phyloP scores from a whole-genome alignment of 116 monocot species.

The Papilionanthe hybrid region DNA sequence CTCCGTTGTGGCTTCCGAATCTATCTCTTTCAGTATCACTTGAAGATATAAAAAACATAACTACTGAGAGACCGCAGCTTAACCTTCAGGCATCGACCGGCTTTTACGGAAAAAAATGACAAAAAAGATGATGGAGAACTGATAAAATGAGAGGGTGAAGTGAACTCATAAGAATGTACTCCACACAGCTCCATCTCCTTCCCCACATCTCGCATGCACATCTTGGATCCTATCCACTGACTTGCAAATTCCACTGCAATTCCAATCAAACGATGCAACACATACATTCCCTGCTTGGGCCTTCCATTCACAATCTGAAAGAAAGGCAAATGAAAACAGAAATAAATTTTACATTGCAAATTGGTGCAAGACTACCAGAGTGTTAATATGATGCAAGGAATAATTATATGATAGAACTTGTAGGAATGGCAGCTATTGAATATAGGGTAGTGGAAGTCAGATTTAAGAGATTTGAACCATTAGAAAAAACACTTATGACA shows the following conservation, averaged over 20 bases:
- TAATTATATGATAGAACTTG: not conserved
- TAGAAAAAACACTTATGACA: too few species aligned
- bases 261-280: slow-evolving; percentile 28
- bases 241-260: slow-evolving; percentile 24
- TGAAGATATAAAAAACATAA: not conserved
- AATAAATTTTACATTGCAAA: not conserved
- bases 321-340: not conserved
- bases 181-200: slow-evolving; percentile 23
- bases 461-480: too few species aligned
- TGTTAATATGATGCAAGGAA: not conserved
- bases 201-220: slow-evolving; percentile 18
- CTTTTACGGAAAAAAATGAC: not conserved
- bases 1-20: not conserved
- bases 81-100: not conserved
- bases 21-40: not conserved
- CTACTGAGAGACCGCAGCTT: not conserved
- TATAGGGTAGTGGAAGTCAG: too few species aligned
- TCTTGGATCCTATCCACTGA: slow-evolving; percentile 18
- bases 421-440: not conserved
- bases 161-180: slow-evolving; percentile 4
- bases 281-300: slow-evolving; percentile 28
- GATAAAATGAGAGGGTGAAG: not conserved
- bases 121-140: not conserved
- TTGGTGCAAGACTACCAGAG: not conserved
- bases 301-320: slow-evolving; percentile 31